Percentiles rank a stretch among this genome's conserved stretches.
Evolutionary conservation across 2,329 filamentous ascomycete genomes (phyloP).

Genomic region (Xylaria sp.): DNA sequence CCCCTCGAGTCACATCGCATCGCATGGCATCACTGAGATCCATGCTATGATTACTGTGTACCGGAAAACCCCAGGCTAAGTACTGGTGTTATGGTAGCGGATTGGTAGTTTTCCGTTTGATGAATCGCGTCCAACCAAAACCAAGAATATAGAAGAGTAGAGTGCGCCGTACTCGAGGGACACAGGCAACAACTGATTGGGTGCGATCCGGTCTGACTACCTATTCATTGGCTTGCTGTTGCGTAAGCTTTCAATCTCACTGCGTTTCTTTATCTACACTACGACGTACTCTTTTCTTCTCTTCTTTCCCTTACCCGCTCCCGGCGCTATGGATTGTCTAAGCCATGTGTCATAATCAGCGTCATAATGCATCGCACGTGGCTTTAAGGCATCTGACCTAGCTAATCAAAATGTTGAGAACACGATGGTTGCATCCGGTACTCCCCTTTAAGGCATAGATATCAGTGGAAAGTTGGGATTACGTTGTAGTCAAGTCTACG

Average conservation of each 20-base stretch:
- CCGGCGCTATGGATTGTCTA: slow-evolving; percentile 7
- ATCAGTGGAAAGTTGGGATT: neutral
- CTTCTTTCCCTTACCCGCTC: neutral
- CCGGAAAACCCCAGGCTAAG: neutral
- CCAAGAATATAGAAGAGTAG: neutral
- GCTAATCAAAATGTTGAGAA: slow-evolving; percentile 2
- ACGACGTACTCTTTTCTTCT: no score
- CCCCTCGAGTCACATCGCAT: slow-evolving; percentile 25
- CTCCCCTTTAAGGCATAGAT: neutral
- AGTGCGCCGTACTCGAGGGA: neutral
- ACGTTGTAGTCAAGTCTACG: neutral
- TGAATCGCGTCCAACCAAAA: neutral
- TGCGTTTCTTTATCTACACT: no score
- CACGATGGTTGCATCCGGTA: neutral
- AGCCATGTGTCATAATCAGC: slow-evolving; percentile 14
- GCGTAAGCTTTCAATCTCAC: slow-evolving; percentile 14
- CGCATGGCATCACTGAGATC: slow-evolving; percentile 12
- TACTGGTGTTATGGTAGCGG: neutral
- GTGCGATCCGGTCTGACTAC: neutral
- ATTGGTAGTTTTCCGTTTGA: slow-evolving; percentile 2
- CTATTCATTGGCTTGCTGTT: neutral
- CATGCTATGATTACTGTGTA: neutral
- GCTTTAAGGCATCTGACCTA: neutral
- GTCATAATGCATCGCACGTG: slow-evolving; percentile 29
- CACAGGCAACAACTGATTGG: neutral